Evolutionary conservation across 805 yeast genomes (phyloP), one percentile per base, ranked within the genome.

Genomic region (Candida sonorensis): DNA sequence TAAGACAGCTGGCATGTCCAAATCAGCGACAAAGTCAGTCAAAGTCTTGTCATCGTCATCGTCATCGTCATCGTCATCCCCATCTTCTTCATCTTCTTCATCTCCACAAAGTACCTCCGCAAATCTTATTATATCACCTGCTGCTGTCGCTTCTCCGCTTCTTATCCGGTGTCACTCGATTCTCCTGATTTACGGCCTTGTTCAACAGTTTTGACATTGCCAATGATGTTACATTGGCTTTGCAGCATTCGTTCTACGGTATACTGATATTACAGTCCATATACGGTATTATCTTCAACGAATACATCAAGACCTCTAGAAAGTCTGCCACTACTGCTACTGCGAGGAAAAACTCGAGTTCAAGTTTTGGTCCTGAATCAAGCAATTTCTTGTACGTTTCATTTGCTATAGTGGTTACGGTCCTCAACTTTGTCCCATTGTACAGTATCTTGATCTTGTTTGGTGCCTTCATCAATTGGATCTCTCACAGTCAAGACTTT

Each of bases 401-500:
- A 6, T 50, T 62, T 15, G 39, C 63, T 11, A 18, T 58, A 2
- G 30, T 61, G 6, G 33, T 66, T 3, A 51, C 71, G 2, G 18
- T 62, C 1, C 17, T 59, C 4, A 41, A 64, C n/a, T 47, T 72
- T 6, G 23, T 59, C 2, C 69, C 66, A 3, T 34, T 64, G n/a
- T 66, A 62, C 38, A 35, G 56, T 7, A 37, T 53, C 2, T 51
- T 81, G 28, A 62, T 86, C 2, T 46, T 86, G 10, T 74, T 84
- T 49, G 97, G 97, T 7, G 94, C 95, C 0, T 95, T n/a, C n/a
- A n/a, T n/a, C 96, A 10, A 61, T 81, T 26, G 59, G 73, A 1
- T 61, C 72, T 2, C 64, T 67, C 22, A 37, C 69, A 20, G 42
- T 37, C 7, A 80, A 76, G 47, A 84, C 94, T 0, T 65, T 67